A percentile compares a stretch with the other conserved stretches of the same genome.
Evolutionary conservation across 1,284 basidiomycete genomes (phyloP).

Genomic region (Ceratobasidium sp.): DNA sequence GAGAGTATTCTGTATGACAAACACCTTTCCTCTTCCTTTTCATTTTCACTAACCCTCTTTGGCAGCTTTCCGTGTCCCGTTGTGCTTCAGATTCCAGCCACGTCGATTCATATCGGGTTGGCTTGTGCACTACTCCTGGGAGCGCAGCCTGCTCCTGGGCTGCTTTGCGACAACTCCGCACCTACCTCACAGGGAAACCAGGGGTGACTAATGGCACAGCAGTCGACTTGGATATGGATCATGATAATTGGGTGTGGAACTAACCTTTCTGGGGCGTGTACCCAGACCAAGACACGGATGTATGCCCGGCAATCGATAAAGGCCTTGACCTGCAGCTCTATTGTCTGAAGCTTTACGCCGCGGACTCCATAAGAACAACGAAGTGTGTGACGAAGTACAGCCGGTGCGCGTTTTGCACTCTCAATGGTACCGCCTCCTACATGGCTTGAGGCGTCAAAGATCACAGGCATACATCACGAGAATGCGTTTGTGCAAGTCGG

Average conservation of each 20-base stretch:
- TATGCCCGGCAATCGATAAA: background rate
- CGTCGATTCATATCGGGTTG: conserved; percentile 38
- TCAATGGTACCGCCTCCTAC: too few relatives aligned
- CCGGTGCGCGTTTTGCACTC: too few relatives aligned
- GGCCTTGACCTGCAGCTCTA: too few relatives aligned
- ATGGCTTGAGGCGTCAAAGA: background rate
- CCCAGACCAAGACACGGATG: too few relatives aligned
- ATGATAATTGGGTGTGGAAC: conserved; percentile 39
- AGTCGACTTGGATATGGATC: conserved; percentile 34
- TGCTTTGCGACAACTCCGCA: conserved; percentile 36
- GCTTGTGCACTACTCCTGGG: conserved; percentile 6
- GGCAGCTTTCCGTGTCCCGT: conserved; percentile 13
- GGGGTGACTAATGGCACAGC: conserved; percentile 30
- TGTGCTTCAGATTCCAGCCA: conserved; percentile 31
- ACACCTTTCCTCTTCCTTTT: background rate
- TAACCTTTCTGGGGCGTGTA: background rate
- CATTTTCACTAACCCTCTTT: background rate
- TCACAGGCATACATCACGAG: background rate
- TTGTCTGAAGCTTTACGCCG: background rate
- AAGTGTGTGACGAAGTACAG: too few relatives aligned
- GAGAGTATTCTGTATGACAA: conserved; percentile 19
- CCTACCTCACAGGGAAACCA: conserved; percentile 18
- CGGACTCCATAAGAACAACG: too few relatives aligned
- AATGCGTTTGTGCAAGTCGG: background rate
- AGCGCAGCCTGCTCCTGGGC: conserved; percentile 31